Percentiles rank a stretch among this genome's conserved stretches.
phyloP scores from a whole-genome alignment of 148 eudicot species.

The Selenicereus undatus region DNA sequence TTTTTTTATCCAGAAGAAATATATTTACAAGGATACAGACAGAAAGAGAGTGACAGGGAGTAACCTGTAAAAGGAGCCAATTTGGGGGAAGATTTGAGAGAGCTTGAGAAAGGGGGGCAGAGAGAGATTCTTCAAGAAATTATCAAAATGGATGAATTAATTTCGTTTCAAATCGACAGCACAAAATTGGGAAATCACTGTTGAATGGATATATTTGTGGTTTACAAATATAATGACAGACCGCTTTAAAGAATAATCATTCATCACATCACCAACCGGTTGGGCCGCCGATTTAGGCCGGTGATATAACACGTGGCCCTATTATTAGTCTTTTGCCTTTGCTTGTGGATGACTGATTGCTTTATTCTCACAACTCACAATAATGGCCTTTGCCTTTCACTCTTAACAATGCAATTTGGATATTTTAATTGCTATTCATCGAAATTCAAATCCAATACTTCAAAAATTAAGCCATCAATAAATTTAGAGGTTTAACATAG shows the following conservation, averaged over 20 bases:
- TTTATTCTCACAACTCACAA: slow-evolving; percentile 1
- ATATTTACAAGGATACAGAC: slow-evolving; percentile 16
- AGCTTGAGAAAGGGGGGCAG: slow-evolving; percentile 13
- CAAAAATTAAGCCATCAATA: too few relatives aligned
- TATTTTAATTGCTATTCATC: too few relatives aligned
- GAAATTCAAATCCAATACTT: too few relatives aligned
- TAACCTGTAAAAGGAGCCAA: slow-evolving; percentile 25
- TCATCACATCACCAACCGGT: slow-evolving; percentile 17
- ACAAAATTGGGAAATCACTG: not conserved
- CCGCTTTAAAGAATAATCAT: not conserved
- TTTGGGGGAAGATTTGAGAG: slow-evolving; percentile 20
- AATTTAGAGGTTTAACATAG: too few relatives aligned
- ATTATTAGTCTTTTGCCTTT: slow-evolving; percentile 11
- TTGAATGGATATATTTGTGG: slow-evolving; percentile 31
- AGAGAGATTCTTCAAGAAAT: slow-evolving; percentile 11
- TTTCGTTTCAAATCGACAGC: slow-evolving; percentile 3
- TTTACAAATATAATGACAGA: slow-evolving; percentile 17
- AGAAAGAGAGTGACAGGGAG: slow-evolving; percentile 9
- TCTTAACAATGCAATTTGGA: too few relatives aligned
- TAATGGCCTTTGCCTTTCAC: not conserved
- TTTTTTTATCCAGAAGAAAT: not conserved
- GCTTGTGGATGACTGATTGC: slow-evolving; percentile 20
- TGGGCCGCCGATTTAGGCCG: slow-evolving; percentile 2
- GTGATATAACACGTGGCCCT: slow-evolving; percentile 19
- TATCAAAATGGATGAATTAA: slow-evolving; percentile 20